Base-by-base conservation (phyloP, 805 yeast genomes). In the Wickerhamomyces alni region DNA sequence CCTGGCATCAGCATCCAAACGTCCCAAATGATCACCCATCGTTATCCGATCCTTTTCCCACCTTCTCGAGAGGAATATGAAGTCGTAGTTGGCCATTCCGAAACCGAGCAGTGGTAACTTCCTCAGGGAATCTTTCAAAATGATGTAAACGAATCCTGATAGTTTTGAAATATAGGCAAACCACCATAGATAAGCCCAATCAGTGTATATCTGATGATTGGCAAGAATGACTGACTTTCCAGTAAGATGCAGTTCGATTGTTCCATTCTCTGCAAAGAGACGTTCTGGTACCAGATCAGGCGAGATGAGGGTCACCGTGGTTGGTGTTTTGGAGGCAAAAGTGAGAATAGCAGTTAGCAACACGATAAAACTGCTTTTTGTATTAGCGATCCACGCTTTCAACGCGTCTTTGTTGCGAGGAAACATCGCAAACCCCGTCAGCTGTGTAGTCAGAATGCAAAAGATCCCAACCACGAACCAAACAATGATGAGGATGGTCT, bases 141-240 rank as follows among this genome's bases (percentile, higher is more conserved):
- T 74, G 42, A 91, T 87, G 50, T 72, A 77, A 9, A 89, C 68
- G 35, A 75, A 69, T 29, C 82, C 83, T 8, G 81, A 75, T 33
- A 80, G 59, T n/a, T 70, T 59, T 11, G 87, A 75, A 6, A 88
- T 72, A 57, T 86, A 83, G 0, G 85, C 67, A 17, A 85, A 44
- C 77, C 86, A 91, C 99, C 99, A 91, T 40, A 87, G 50, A 51
- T 76, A 88, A 10, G 84, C 70, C 99, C 99, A 91, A 58, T 91
- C 99, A 4, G 91, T 79, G 58, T 91, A 91, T 18, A 91, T 82
- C 63, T 89, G 97, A 61, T 91, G 98, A 57, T 91, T 91, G n/a
- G 93, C 77, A 27, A 89, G 80, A 34, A 82, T 58, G 2, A 91
- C 71, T 0, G 85, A 70, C 30, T 78, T 71, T 17, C 74, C 74